Conservation (phyloP, 1,284 basidiomycete species). For the Afroboletus lepidellus region DNA sequence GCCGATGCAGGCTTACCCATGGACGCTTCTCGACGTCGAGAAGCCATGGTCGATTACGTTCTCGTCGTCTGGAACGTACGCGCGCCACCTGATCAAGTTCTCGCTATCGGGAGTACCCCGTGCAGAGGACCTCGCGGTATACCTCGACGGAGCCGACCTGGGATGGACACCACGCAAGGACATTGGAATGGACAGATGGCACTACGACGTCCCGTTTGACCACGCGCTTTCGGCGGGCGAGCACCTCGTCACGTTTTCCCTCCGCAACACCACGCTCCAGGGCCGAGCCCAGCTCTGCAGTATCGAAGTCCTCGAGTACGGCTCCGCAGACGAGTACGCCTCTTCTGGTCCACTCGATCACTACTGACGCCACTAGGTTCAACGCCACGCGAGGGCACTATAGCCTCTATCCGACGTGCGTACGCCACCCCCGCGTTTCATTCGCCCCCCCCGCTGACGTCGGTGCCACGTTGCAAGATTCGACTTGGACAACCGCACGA, state of each 20-base stretch:
- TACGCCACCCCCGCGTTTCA: not conserved
- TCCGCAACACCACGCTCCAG: constrained; percentile 50
- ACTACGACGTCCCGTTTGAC: constrained; percentile 58
- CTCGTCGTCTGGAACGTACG: constrained; percentile 63
- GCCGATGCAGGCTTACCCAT: constrained; percentile 74
- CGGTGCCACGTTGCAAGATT: constrained; percentile 41
- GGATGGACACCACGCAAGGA: constrained; percentile 54
- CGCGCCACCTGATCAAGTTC: constrained; percentile 64
- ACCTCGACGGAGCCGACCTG: constrained; percentile 60
- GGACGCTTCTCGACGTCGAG: constrained; percentile 66
- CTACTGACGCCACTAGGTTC: no score
- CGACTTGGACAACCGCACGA: constrained; percentile 57
- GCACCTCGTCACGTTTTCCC: constrained; percentile 57
- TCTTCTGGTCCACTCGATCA: no score
- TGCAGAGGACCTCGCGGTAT: constrained; percentile 53
- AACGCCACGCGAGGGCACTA: constrained; percentile 58
- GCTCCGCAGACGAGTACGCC: constrained; percentile 58
- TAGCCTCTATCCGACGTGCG: constrained; percentile 73
- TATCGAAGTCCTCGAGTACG: constrained; percentile 76
- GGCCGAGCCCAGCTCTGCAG: constrained; percentile 73
- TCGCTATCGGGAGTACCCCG: constrained; percentile 76
- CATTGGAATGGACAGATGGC: constrained; percentile 70
- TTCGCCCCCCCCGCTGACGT: not conserved
- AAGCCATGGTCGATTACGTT: constrained; percentile 60
- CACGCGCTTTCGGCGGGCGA: constrained; percentile 44